Evolutionary conservation across 257 asterid species (phyloP).

Genomic region (Linaria vulgaris): DNA sequence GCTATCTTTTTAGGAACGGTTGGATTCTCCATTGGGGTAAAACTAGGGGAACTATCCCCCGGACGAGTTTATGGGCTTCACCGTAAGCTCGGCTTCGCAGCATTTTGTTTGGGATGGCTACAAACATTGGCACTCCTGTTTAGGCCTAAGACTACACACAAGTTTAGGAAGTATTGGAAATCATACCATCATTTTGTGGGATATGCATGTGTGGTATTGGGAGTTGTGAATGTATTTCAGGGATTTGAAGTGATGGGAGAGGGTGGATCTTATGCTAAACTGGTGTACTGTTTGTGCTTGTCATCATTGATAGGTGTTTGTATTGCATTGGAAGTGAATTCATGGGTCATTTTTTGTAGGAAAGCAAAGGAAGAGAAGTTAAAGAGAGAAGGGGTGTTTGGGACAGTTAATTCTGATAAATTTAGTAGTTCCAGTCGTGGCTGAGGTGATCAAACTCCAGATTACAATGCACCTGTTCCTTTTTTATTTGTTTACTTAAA

Average conservation of each 20-base stretch:
- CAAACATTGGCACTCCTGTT: slow-evolving; percentile 80
- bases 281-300: slow-evolving; percentile 67
- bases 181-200: slow-evolving; percentile 95
- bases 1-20: slow-evolving; percentile 64
- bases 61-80: slow-evolving; percentile 67
- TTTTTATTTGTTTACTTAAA: background rate
- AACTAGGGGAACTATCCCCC: slow-evolving; percentile 69
- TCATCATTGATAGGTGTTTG: slow-evolving; percentile 68
- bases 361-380: slow-evolving; percentile 81
- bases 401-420: slow-evolving; percentile 44
- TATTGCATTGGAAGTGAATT: slow-evolving; percentile 82
- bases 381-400: slow-evolving; percentile 76
- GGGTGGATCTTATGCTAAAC: slow-evolving; percentile 41
- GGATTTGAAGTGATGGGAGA: slow-evolving; percentile 85
- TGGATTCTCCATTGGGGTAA: slow-evolving; percentile 72
- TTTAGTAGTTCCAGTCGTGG: slow-evolving; percentile 53
- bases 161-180: slow-evolving; percentile 83
- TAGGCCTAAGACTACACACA: slow-evolving; percentile 79
- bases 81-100: slow-evolving; percentile 72
- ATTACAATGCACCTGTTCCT: background rate
- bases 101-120: slow-evolving; percentile 74
- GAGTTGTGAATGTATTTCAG: slow-evolving; percentile 76
- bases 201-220: slow-evolving; percentile 76
- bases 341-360: slow-evolving; percentile 90
- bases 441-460: background rate